Base-by-base conservation (phyloP, 129 eudicot genomes). In the Logfia minima region DNA sequence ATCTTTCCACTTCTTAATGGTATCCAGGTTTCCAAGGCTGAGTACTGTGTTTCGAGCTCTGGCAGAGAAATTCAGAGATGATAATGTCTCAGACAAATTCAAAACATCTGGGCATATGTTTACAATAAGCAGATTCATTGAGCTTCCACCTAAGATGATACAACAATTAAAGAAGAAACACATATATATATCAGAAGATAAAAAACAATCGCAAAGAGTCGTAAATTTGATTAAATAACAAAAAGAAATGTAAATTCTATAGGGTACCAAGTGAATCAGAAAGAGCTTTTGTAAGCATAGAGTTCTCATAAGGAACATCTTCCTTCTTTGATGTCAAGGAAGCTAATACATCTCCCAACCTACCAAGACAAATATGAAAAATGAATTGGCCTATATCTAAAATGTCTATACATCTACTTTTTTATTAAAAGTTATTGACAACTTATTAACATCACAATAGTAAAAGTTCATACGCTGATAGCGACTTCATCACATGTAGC, bases 1-100 rank as follows among this genome's bases (percentile, higher is more conserved):
- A 84, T 94, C 97, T 87, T 82, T 94, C 97, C 97, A 94, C 81
- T 91, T 94, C 86, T 89, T 89, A 39, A 94, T 94, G 59, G 99
- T 94, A 83, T 94, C 99, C 56, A 92, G 86, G 75, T 89, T 94
- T 52, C 99, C 99, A 74, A 94, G 97, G 83, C 99, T 91, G 77
- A 91, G 79, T 64, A 81, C 68, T 24, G 92, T 84, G 86, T 88
- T 91, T 71, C 97, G 86, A 19, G 97, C 97, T 87, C 99, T 86
- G 66, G 99, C 84, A 86, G 97, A 80, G 79, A 89, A 94, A 81
- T 84, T 91, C 70, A 94, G 96, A 75, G 97, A 91, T 82, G 99
- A 91, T 21, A 94, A 80, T 69, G 96, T 91, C 83, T 94, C 92
- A 9, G 92, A 80, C 75, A 89, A 74, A 86, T 85, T 89, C 67